These are phyloP conservation scores for Mucor lusitanicus DNA, from an alignment of 371 early-diverging fungal species.

Conservation along the genomic window DNA sequence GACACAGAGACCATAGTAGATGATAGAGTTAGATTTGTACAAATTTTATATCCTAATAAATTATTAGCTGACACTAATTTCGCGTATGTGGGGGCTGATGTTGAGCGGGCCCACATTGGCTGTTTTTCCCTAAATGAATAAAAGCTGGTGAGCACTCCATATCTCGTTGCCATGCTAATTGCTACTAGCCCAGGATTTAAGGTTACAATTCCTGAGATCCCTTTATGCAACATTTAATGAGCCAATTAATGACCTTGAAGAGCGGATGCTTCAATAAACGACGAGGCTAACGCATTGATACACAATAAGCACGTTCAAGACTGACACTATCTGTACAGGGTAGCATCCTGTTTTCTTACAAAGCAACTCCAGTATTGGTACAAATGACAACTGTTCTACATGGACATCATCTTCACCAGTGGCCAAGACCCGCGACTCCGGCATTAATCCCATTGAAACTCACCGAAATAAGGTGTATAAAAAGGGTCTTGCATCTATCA, in stretches of 20 bases:
- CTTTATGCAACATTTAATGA: background rate
- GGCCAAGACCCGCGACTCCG: background rate
- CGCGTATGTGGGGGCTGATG: background rate
- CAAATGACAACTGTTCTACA: no score
- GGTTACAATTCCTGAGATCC: background rate
- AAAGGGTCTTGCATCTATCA: background rate
- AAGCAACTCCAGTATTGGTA: no score
- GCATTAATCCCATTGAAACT: conserved; percentile 1
- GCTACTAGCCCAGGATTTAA: background rate
- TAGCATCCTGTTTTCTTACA: no score
- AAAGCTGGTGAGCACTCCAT: no score
- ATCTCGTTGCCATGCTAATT: no score
- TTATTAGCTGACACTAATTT: background rate
- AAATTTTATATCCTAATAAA: background rate
- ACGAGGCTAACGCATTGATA: background rate
- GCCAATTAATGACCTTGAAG: background rate
- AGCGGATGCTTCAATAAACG: no score
- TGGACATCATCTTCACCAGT: background rate
- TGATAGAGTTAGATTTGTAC: background rate
- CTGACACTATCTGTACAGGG: background rate
- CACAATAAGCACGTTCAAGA: background rate
- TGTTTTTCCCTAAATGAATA: no score
- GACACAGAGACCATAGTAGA: background rate
- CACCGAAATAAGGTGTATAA: background rate
- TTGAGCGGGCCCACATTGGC: no score